Evolutionary conservation across 2,329 filamentous ascomycete genomes (phyloP).

Genomic region (Akanthomyces lecanii): DNA sequence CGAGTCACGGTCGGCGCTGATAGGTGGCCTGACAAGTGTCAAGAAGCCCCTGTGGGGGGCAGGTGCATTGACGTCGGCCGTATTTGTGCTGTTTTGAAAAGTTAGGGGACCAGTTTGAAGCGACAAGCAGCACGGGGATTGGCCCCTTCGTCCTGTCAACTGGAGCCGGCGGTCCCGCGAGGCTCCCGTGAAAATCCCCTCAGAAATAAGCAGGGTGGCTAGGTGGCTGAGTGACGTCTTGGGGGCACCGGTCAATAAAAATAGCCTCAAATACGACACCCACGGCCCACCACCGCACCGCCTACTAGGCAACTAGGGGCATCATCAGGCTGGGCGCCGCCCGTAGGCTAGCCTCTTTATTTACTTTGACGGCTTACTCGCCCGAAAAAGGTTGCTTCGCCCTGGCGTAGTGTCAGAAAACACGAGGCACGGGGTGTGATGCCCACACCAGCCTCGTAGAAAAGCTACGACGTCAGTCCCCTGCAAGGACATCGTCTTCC

Average conservation of each 20-base stretch:
- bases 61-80: neutral
- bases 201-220: neutral
- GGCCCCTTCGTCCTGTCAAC: slow-evolving; percentile 4
- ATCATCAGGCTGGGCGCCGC: neutral
- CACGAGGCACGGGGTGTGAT: neutral
- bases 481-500: neutral
- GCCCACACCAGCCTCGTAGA: neutral
- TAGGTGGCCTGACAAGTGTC: too few relatives aligned
- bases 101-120: neutral
- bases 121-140: neutral
- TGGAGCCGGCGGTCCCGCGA: neutral
- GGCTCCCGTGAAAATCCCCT: neutral
- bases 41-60: neutral
- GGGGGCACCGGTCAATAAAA: neutral
- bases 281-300: neutral
- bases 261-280: slow-evolving; percentile 9
- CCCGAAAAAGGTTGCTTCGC: neutral
- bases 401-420: neutral
- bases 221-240: slow-evolving; percentile 4
- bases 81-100: neutral
- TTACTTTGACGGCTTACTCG: neutral
- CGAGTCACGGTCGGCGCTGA: too few relatives aligned
- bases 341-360: neutral
- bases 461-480: neutral
- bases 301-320: neutral